Conservation (phyloP, 306 rosid species). For the Acacia acuminata region DNA sequence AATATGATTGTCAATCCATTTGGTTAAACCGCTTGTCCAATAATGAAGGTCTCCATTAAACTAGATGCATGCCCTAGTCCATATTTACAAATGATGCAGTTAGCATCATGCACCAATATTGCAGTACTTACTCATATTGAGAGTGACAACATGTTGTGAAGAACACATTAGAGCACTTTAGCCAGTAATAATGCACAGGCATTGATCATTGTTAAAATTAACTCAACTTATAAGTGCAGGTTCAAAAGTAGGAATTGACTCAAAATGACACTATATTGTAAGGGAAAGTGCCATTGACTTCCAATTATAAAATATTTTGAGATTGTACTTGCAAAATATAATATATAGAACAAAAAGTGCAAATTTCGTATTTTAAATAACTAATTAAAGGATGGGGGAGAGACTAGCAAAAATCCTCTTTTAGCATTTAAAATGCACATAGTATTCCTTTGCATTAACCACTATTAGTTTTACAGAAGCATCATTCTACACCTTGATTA, state of each 20-base stretch:
- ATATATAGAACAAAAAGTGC: not conserved
- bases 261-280: not conserved
- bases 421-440: not conserved
- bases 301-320: not conserved
- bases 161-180: not conserved
- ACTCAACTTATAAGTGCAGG: not conserved
- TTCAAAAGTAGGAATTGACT: not conserved
- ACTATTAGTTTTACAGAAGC: not conserved
- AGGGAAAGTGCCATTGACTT: not conserved
- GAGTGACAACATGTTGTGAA: not conserved
- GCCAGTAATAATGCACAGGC: not conserved
- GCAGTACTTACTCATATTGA: not conserved
- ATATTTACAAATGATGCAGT: not conserved
- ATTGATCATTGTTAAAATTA: not conserved
- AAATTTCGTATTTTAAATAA: not conserved
- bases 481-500: not conserved
- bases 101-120: not conserved
- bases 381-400: not conserved
- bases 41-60: too few species aligned
- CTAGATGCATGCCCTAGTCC: conserved; percentile 7
- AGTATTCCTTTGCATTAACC: not conserved
- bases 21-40: too few species aligned
- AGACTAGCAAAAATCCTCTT: not conserved
- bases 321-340: too few species aligned
- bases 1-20: too few species aligned